Conservation (phyloP, 345 rosid species). For the Abelmoschus esculentus region DNA sequence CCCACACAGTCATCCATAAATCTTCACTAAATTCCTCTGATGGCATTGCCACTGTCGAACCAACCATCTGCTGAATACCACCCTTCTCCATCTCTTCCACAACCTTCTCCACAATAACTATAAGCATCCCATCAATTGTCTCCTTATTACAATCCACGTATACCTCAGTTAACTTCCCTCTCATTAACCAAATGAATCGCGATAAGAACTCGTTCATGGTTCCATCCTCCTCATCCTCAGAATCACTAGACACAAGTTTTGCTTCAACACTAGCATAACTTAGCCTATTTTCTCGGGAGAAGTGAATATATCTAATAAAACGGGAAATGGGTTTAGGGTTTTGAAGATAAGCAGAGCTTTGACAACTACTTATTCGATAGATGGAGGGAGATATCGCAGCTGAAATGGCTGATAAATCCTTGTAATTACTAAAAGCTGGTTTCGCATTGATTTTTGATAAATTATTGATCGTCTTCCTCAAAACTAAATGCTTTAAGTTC, state of each 20-base stretch:
- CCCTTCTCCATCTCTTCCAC: constrained; percentile 67
- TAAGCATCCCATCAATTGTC: constrained; percentile 63
- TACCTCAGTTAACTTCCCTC: constrained; percentile 53
- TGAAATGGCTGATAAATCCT: constrained; percentile 8
- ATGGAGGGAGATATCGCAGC: constrained; percentile 15
- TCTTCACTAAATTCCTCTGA: constrained; percentile 55
- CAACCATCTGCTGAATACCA: constrained; percentile 33
- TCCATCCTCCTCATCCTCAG: constrained; percentile 42
- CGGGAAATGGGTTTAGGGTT: constrained; percentile 12
- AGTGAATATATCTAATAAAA: constrained; percentile 33
- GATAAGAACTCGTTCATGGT: constrained; percentile 67
- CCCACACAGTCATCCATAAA: constrained; percentile 76
- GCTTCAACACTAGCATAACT: constrained; percentile 19
- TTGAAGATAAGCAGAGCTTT: constrained; percentile 11
- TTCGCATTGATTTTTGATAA: constrained; percentile 26
- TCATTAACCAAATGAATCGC: constrained; percentile 76
- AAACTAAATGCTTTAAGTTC: constrained; percentile 40
- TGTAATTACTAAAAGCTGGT: background rate
- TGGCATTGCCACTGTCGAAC: constrained; percentile 24
- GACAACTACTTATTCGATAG: constrained; percentile 6
- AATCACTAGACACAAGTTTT: constrained; percentile 21
- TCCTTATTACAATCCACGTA: constrained; percentile 53
- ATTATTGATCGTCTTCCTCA: constrained; percentile 27
- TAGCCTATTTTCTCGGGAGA: constrained; percentile 26
- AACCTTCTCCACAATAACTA: constrained; percentile 64